phyloP scores from a whole-genome alignment of 1,284 basidiomycete genomes.

The Marasmius fiardii region DNA sequence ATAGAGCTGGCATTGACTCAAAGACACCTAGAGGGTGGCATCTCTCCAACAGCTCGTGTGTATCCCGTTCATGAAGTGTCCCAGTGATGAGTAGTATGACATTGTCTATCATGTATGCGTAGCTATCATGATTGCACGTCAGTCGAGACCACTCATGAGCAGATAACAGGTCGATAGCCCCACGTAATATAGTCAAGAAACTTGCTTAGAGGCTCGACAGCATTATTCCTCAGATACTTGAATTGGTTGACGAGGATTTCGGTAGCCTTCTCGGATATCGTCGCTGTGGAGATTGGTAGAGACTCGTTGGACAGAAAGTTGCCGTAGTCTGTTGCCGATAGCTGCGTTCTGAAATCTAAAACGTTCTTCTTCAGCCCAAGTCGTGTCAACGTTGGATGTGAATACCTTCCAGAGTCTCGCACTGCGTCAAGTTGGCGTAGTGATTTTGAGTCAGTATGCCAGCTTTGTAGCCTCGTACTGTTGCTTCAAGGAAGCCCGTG shows the following conservation, averaged over 20 bases:
- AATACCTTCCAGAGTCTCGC: conserved; percentile 94
- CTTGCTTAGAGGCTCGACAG: conserved; percentile 86
- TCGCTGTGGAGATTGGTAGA: conserved; percentile 91
- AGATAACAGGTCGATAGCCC: conserved; percentile 30
- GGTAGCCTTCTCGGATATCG: conserved; percentile 94
- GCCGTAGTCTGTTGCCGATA: conserved; percentile 96
- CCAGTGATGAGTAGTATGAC: conserved; percentile 97
- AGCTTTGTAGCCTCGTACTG: conserved; percentile 93
- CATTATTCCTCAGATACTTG: conserved; percentile 90
- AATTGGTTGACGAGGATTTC: conserved; percentile 96
- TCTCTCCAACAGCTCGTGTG: conserved; percentile 92
- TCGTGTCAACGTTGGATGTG: neutral
- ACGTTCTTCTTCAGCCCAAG: neutral
- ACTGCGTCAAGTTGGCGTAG: conserved; percentile 95
- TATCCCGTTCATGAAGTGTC: conserved; percentile 96
- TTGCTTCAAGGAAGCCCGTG: conserved; percentile 86
- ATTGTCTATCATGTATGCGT: conserved; percentile 99
- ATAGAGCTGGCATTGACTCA: conserved; percentile 99
- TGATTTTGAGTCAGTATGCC: conserved; percentile 87
- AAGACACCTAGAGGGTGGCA: conserved; percentile 98
- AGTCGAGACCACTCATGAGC: conserved; percentile 1
- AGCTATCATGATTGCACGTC: conserved; percentile 43
- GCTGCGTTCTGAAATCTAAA: conserved; percentile 87
- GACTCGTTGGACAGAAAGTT: conserved; percentile 98
- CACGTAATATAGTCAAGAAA: conserved; percentile 99